These are phyloP conservation scores for Xerophyta viscosa DNA, from an alignment of 106 monocot genomes.

Conservation along the genomic window DNA sequence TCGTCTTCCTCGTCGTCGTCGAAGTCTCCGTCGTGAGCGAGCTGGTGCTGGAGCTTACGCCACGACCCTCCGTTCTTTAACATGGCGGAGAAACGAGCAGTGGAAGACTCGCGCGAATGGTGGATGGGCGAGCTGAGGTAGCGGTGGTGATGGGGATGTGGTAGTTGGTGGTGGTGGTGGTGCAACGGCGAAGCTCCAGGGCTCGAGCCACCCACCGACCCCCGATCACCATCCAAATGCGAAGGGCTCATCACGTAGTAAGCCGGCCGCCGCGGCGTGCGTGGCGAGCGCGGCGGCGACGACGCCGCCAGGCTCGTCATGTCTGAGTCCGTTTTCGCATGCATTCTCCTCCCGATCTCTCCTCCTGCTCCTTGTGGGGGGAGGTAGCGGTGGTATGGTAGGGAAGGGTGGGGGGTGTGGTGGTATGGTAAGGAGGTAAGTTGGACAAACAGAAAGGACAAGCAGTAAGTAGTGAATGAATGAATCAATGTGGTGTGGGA, in stretches of 20 bases:
- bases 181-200: constrained; percentile 45
- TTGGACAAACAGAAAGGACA: too few species aligned
- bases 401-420: too few species aligned
- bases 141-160: constrained; percentile 22
- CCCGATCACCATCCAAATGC: constrained; percentile 30
- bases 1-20: constrained; percentile 23
- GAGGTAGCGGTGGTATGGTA: too few species aligned
- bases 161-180: constrained; percentile 36
- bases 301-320: constrained; percentile 86
- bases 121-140: constrained; percentile 38
- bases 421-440: too few species aligned
- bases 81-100: constrained; percentile 67
- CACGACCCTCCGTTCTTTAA: constrained; percentile 32
- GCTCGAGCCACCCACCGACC: constrained; percentile 10
- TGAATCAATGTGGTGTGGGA: too few species aligned
- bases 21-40: not conserved
- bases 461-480: too few species aligned
- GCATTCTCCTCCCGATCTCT: constrained; percentile 31
- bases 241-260: constrained; percentile 92
- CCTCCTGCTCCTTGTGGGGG: too few species aligned
- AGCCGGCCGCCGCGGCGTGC: constrained; percentile 24
- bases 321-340: constrained; percentile 81
- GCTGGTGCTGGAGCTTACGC: constrained; percentile 26
- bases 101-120: constrained; percentile 80
- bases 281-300: constrained; percentile 78